These are phyloP conservation scores for Debaryomyces coudertii DNA, from an alignment of 1,139 yeast genomes.

Conservation along the genomic window DNA sequence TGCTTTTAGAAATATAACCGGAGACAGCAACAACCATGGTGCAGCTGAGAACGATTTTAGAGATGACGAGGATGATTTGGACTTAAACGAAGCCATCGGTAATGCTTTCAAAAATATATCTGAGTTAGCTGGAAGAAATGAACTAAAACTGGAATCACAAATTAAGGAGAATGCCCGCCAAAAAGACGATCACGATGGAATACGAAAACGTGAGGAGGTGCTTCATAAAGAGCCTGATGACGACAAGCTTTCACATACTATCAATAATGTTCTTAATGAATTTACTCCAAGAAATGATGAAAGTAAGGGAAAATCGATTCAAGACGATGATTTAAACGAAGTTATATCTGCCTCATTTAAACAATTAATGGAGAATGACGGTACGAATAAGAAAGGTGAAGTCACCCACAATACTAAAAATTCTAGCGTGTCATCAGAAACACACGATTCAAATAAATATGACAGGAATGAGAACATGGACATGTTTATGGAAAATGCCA, in stretches of 20 bases:
- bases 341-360: conserved; percentile 26
- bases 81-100: conserved; percentile 30
- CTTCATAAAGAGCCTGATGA: background rate
- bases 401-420: background rate
- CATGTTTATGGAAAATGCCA: conserved; percentile 33
- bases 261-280: conserved; percentile 6
- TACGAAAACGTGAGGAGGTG: background rate
- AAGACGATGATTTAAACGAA: conserved; percentile 16
- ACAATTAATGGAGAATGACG: conserved; percentile 9
- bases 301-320: conserved; percentile 13
- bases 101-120: conserved; percentile 24
- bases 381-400: background rate
- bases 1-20: conserved; percentile 13
- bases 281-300: conserved; percentile 3
- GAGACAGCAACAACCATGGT: background rate
- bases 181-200: background rate
- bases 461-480: conserved; percentile 20
- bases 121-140: conserved; percentile 1
- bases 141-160: background rate
- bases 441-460: conserved; percentile 9
- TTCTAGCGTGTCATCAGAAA: background rate
- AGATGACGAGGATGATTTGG: conserved; percentile 17
- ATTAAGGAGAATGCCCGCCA: background rate
- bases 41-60: conserved; percentile 6
- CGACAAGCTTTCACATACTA: conserved; percentile 1